phyloP scores from a whole-genome alignment of 1,284 basidiomycete genomes.

The Ganoderma sp. region DNA sequence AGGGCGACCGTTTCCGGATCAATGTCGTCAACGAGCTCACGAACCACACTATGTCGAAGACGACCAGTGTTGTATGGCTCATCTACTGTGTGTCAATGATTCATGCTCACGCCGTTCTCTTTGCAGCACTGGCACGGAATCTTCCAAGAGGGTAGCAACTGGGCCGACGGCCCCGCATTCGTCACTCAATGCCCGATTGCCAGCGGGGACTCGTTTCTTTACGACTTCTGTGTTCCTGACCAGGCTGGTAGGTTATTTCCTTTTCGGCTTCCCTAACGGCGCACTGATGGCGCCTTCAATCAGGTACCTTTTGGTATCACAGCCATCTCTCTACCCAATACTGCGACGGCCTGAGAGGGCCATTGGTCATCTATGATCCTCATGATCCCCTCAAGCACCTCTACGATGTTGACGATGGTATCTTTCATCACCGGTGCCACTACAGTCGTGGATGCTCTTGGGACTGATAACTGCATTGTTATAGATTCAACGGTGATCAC shows the following conservation, averaged over 20 bases:
- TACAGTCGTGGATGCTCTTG: neutral
- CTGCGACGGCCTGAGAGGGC: constrained; percentile 33
- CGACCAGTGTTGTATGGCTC: constrained; percentile 39
- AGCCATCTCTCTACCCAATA: constrained; percentile 31
- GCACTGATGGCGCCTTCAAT: neutral
- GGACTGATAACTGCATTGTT: neutral
- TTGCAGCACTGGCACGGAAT: constrained; percentile 45
- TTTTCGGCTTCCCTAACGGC: neutral
- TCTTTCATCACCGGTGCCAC: neutral
- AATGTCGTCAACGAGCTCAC: constrained; percentile 15
- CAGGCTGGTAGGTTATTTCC: constrained; percentile 39
- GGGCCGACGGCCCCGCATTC: constrained; percentile 30
- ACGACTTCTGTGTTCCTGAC: constrained; percentile 39
- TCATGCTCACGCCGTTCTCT: constrained; percentile 6
- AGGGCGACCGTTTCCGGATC: constrained; percentile 37
- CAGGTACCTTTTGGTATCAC: constrained; percentile 32
- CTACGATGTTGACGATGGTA: constrained; percentile 43
- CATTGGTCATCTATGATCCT: constrained; percentile 48
- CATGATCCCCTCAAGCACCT: constrained; percentile 43
- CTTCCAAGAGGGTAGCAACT: constrained; percentile 37
- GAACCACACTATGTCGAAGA: constrained; percentile 41
- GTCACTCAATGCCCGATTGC: constrained; percentile 45
- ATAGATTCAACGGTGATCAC: constrained; percentile 31
- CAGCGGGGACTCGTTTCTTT: constrained; percentile 49
- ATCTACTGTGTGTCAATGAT: constrained; percentile 8